phyloP scores from a whole-genome alignment of 2,329 filamentous ascomycete species.

The Aspergillus udagawae region DNA sequence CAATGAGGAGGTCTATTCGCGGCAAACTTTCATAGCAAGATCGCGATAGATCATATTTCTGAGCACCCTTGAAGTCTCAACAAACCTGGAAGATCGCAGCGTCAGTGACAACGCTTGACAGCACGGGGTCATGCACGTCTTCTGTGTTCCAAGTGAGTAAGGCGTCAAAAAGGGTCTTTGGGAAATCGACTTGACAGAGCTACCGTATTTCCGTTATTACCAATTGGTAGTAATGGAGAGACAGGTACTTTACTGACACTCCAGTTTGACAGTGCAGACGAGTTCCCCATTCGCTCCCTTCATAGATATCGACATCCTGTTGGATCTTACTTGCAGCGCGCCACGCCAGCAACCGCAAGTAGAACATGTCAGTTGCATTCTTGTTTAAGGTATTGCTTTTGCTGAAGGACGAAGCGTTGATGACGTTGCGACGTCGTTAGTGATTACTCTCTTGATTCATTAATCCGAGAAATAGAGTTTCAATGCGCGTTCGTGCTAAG shows the following conservation, averaged over 20 bases:
- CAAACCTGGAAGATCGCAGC: conserved; percentile 7
- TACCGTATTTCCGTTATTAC: neutral
- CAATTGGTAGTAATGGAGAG: neutral
- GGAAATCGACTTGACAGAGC: neutral
- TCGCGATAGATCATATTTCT: conserved; percentile 16
- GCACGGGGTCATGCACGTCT: conserved; percentile 1
- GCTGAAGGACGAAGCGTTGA: neutral
- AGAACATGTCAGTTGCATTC: neutral
- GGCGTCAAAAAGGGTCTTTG: neutral
- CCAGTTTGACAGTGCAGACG: neutral
- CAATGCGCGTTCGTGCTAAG: neutral
- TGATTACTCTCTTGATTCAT: neutral
- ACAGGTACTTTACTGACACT: neutral
- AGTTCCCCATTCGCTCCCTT: neutral
- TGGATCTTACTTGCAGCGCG: neutral
- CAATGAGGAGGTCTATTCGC: neutral
- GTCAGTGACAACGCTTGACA: conserved; percentile 6
- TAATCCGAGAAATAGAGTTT: neutral
- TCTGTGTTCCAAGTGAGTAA: neutral
- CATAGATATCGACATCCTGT: neutral
- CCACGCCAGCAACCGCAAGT: neutral
- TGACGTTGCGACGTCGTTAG: neutral
- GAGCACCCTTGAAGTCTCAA: conserved; percentile 6
- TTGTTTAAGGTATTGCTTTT: neutral
- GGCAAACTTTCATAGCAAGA: neutral